Evolutionary conservation across 371 early-diverging fungal species (phyloP), one percentile per base, ranked within the genome.

Genomic region (Mortierella polycephala): DNA sequence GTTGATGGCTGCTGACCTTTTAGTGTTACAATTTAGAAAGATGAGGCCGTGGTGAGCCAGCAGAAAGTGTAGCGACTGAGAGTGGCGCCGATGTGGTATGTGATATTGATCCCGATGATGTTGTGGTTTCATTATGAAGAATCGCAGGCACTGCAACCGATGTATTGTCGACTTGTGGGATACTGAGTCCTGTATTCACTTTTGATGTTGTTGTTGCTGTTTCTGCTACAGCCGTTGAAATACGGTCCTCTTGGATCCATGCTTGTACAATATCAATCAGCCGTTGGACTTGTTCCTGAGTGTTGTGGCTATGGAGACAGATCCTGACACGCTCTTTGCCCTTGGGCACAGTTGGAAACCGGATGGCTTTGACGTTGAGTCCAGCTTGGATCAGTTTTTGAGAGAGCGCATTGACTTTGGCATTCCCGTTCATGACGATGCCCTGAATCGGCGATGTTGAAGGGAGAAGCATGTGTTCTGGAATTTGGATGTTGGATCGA

Each of bases 271-370:
- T 85, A 4, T 62, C 41, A 7, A 88, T 85, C 10, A 93, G 74
- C 16, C 60, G 67, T 55, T 83, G 81, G 13, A 95, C 83, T 68
- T 93, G 89, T 0, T 84, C 84, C 7, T 67, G 45, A 0, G 91
- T 89, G 61, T 95, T 94, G 55, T 92, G 88, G 7, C 89, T 88
- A 77, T 94, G 94, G 41, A 95, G 68, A 71, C 95, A 95, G 30
- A 95, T 90, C 8, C 95, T 84, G 14, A 95, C 86, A 11, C 95
- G 87, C 67, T 95, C 95, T 54, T 86, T 82, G 7, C 95, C 95
- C 54, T 82, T 85, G 1, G 94, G 92, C 1, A 95, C 95, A 3
- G 94, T 94, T 3, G 95, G 95, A 5, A 89, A 91, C 16, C 93
- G 85, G 46, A 95, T 94, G 0, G 95, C 91, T 45, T 91, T 88